Evolutionary conservation across 2,329 filamentous ascomycete species (phyloP).

Genomic region (Epichloe amarillans): DNA sequence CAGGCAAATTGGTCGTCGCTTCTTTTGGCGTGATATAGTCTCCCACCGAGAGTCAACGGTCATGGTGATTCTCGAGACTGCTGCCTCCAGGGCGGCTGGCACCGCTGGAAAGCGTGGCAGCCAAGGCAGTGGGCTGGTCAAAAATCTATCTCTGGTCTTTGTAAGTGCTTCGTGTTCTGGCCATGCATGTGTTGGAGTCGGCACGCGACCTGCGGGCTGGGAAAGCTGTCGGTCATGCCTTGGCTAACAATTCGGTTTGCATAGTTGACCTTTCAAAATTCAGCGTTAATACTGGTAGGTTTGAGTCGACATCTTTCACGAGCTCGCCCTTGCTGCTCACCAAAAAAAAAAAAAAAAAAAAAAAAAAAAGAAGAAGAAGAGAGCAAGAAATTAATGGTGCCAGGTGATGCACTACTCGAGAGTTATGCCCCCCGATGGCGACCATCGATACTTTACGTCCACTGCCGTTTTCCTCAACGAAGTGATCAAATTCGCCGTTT

Average conservation of each 20-base stretch:
- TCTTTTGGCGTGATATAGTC: background rate
- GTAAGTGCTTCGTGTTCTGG: conserved; percentile 4
- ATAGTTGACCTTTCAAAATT: conserved; percentile 64
- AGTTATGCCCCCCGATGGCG: conserved; percentile 70
- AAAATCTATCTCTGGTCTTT: conserved; percentile 12
- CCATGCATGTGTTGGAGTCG: background rate
- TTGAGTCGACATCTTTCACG: background rate
- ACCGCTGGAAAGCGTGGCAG: conserved; percentile 1
- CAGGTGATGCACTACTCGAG: conserved; percentile 90
- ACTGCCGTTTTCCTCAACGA: conserved; percentile 92
- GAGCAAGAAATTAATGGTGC: background rate
- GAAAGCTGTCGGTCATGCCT: background rate
- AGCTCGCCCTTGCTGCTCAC: background rate
- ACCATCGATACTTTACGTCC: conserved; percentile 83
- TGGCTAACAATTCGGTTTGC: conserved; percentile 6
- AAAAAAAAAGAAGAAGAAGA: background rate
- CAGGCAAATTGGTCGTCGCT: background rate
- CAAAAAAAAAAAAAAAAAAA: background rate
- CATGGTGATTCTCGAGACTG: conserved; percentile 11
- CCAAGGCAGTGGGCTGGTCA: conserved; percentile 8
- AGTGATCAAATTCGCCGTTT: conserved; percentile 77
- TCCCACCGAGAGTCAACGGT: background rate
- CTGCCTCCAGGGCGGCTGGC: conserved; percentile 6
- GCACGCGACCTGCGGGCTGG: background rate
- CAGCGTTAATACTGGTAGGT: conserved; percentile 57